A percentile compares a stretch with the other conserved stretches of the same genome.
Evolutionary conservation across 768 basidiomycete genomes (phyloP).

Genomic region (Psilocybe cyanescens): DNA sequence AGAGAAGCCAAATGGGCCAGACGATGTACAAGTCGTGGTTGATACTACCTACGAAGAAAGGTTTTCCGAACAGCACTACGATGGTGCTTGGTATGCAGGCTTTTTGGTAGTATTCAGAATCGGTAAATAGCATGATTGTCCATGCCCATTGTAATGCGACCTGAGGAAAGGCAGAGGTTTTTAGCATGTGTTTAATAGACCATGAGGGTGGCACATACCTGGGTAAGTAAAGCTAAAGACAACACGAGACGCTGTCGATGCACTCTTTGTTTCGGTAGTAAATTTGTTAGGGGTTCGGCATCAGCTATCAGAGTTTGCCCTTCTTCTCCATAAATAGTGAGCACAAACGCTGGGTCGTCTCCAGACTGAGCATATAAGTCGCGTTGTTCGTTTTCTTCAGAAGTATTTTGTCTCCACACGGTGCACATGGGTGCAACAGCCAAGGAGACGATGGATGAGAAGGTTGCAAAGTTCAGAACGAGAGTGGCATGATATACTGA

Average conservation of each 20-base stretch:
- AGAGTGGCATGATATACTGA: constrained; percentile 21
- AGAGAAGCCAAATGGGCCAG: constrained; percentile 23
- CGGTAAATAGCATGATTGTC: constrained; percentile 19
- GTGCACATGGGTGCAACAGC: constrained; percentile 23
- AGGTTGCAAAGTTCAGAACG: constrained; percentile 22
- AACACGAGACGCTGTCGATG: constrained; percentile 20
- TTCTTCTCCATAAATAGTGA: constrained; percentile 9
- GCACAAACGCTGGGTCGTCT: neutral
- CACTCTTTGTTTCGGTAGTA: constrained; percentile 16
- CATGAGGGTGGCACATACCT: constrained; percentile 5
- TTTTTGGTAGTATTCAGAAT: constrained; percentile 17
- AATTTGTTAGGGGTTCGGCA: constrained; percentile 6
- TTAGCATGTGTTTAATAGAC: neutral
- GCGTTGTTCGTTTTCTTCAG: constrained; percentile 5
- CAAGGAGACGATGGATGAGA: constrained; percentile 21
- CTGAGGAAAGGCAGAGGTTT: neutral
- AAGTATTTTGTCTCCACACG: constrained; percentile 13
- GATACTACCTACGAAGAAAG: constrained; percentile 5
- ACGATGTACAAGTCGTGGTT: constrained; percentile 13
- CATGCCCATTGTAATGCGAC: constrained; percentile 21
- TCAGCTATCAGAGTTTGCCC: neutral
- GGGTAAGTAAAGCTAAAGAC: constrained; percentile 18
- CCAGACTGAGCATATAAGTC: neutral
- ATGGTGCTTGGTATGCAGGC: constrained; percentile 17
- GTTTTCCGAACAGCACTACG: constrained; percentile 16